Evolutionary conservation across 495 filamentous ascomycete species (phyloP).

Genomic region (Penicillium turbatum): DNA sequence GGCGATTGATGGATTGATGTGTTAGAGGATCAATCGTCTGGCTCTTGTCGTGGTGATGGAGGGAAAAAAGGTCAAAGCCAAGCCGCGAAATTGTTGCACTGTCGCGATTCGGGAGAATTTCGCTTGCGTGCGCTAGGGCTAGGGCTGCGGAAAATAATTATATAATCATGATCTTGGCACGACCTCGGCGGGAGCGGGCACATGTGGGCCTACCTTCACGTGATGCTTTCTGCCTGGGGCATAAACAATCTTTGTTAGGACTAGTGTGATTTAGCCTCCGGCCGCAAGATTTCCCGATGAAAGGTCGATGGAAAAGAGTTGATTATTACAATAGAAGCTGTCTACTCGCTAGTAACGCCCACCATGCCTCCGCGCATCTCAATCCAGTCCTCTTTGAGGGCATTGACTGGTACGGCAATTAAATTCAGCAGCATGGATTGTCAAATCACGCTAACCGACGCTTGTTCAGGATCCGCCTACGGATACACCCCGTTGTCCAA

Average conservation of each 20-base stretch:
- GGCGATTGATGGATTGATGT: slow-evolving; percentile 52
- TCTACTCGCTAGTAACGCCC: slow-evolving; percentile 7
- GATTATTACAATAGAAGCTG: slow-evolving; percentile 5
- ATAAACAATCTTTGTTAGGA: slow-evolving; percentile 16
- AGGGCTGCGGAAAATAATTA: slow-evolving; percentile 23
- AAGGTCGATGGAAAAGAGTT: slow-evolving; percentile 26
- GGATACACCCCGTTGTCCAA: slow-evolving; percentile 32
- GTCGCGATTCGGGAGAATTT: slow-evolving; percentile 34
- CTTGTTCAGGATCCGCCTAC: slow-evolving; percentile 29
- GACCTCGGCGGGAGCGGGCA: no score
- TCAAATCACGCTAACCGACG: slow-evolving; percentile 3
- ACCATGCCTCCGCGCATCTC: slow-evolving; percentile 75
- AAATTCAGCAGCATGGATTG: not conserved
- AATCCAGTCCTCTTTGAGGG: slow-evolving; percentile 56
- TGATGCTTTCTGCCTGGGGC: slow-evolving; percentile 10
- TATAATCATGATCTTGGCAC: slow-evolving; percentile 4
- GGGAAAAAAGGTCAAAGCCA: slow-evolving; percentile 34
- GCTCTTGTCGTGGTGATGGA: slow-evolving; percentile 47
- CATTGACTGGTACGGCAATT: slow-evolving; percentile 52
- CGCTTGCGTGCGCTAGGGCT: slow-evolving; percentile 44
- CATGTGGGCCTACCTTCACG: not conserved
- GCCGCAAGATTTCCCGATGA: slow-evolving; percentile 33
- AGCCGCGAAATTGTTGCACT: slow-evolving; percentile 29
- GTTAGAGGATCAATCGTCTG: slow-evolving; percentile 53
- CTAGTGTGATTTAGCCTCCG: slow-evolving; percentile 24